Percentiles rank a stretch among this genome's conserved stretches.
Conservation (phyloP, 768 basidiomycete species). For the Pleurotus tuoliensis region DNA sequence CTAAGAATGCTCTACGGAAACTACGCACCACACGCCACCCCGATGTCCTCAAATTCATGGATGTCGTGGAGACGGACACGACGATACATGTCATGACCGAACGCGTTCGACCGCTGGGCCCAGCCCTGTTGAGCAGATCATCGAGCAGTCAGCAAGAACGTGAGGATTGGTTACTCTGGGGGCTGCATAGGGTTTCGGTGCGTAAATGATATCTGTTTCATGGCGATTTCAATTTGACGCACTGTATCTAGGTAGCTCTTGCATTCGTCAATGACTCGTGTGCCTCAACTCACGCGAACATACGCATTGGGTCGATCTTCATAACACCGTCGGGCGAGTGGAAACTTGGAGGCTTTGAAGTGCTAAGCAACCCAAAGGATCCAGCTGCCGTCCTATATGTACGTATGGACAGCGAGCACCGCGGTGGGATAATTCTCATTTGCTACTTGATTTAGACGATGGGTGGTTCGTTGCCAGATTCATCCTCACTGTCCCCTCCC, state of each 20-base stretch:
- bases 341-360: conserved; percentile 93
- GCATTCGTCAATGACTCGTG: conserved; percentile 87
- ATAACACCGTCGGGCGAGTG: conserved; percentile 94
- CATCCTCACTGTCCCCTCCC: conserved; percentile 63
- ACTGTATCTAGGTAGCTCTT: conserved; percentile 64
- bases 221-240: conserved; percentile 9
- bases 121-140: conserved; percentile 58
- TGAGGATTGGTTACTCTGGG: conserved; percentile 94
- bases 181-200: conserved; percentile 85
- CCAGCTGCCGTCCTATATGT: conserved; percentile 79
- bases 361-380: conserved; percentile 81
- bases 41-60: conserved; percentile 93
- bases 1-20: conserved; percentile 87
- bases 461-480: conserved; percentile 61
- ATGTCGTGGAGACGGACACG: conserved; percentile 85
- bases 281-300: conserved; percentile 78
- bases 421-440: conserved; percentile 11
- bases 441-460: conserved; percentile 44
- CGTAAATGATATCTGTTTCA: conserved; percentile 23
- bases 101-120: conserved; percentile 73
- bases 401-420: conserved; percentile 26
- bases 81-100: conserved; percentile 93
- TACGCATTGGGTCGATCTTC: conserved; percentile 75
- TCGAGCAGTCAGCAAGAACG: conserved; percentile 57
- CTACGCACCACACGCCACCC: conserved; percentile 91